These are phyloP conservation scores for Termitomyces titanicus DNA, from an alignment of 768 basidiomycete species.

Conservation along the genomic window DNA sequence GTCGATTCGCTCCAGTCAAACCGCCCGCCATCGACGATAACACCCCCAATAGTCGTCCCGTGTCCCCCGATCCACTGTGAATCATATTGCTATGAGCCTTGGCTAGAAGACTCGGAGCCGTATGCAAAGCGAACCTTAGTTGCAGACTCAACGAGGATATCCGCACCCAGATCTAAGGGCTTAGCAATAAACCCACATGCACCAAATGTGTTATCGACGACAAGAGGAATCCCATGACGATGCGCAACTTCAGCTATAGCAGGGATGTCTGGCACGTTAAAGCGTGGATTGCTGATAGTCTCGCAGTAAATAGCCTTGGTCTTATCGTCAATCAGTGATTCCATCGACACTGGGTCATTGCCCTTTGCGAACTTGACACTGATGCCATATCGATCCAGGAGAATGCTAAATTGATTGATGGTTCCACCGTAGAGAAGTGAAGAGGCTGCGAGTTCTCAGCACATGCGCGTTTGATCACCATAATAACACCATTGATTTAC, in stretches of 20 bases:
- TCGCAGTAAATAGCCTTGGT: constrained; percentile 60
- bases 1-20: constrained; percentile 55
- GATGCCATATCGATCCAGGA: constrained; percentile 40
- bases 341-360: constrained; percentile 44
- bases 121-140: neutral
- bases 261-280: constrained; percentile 46
- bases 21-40: constrained; percentile 56
- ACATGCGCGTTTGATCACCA: neutral
- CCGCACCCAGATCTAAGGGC: constrained; percentile 24
- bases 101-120: constrained; percentile 34
- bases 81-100: constrained; percentile 21
- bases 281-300: constrained; percentile 61
- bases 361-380: constrained; percentile 47
- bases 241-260: constrained; percentile 65
- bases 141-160: constrained; percentile 31
- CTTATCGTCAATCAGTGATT: constrained; percentile 50
- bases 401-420: constrained; percentile 57
- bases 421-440: constrained; percentile 32
- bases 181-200: constrained; percentile 44
- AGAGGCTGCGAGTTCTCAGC: neutral
- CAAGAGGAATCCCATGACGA: constrained; percentile 51
- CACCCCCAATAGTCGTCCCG: constrained; percentile 64
- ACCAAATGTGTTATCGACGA: constrained; percentile 66
- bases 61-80: constrained; percentile 68
- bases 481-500: constrained; percentile 16